Evolutionary conservation across 176 grass and related monocot genomes (phyloP).

Genomic region (Alopecurus myosuroides): DNA sequence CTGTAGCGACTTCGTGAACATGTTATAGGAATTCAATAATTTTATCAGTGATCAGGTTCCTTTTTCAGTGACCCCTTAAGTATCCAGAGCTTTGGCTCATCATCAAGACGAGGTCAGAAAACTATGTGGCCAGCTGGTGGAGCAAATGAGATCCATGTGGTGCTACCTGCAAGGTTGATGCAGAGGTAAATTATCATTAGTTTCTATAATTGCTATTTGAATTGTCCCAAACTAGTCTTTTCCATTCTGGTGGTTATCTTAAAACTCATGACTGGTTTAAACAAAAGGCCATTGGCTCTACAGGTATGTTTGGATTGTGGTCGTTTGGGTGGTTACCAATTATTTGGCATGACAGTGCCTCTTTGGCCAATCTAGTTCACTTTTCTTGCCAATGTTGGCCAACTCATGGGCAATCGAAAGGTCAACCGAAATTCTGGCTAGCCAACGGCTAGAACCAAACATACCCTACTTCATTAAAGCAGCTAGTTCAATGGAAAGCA

Average conservation of each 20-base stretch:
- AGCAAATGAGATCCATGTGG: constrained; percentile 35
- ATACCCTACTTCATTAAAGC: not conserved
- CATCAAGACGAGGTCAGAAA: constrained; percentile 27
- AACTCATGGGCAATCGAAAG: no score
- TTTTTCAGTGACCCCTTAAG: constrained; percentile 38
- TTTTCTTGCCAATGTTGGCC: no score
- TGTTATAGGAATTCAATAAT: not conserved
- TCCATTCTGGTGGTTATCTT: not conserved
- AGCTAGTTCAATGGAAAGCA: not conserved
- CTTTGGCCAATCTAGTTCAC: no score
- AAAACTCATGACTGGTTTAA: not conserved
- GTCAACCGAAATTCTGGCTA: no score
- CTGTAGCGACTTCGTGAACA: not conserved
- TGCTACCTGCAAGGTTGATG: constrained; percentile 32
- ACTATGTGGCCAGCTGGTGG: constrained; percentile 23
- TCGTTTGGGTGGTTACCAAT: no score
- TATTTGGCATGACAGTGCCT: no score
- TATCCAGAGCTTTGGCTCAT: constrained; percentile 41
- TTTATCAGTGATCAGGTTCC: constrained; percentile 24
- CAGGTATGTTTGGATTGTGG: no score
- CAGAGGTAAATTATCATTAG: constrained; percentile 34
- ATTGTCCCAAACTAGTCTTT: constrained; percentile 41
- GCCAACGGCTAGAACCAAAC: no score
- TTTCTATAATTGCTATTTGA: constrained; percentile 13
- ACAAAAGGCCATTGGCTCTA: not conserved